phyloP scores from a whole-genome alignment of 257 asterid genomes.

The Solanum pennellii region DNA sequence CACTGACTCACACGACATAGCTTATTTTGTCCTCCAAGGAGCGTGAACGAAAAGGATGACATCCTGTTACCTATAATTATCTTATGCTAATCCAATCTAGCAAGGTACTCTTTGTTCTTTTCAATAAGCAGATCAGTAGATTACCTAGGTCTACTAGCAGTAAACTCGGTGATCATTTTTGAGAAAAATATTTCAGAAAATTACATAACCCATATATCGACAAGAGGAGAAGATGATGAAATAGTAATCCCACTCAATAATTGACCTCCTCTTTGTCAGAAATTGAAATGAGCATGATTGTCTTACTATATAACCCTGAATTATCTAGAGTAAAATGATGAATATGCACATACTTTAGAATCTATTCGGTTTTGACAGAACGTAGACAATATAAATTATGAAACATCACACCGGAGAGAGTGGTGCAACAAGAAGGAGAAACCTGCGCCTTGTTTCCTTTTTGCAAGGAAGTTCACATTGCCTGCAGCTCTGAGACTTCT shows the following conservation, averaged over 20 bases:
- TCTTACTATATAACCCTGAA: neutral
- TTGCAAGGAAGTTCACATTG: conserved; percentile 82
- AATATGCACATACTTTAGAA: neutral
- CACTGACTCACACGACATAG: conserved; percentile 88
- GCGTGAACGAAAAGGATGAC: conserved; percentile 84
- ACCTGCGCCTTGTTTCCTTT: conserved; percentile 88
- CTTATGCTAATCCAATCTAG: conserved; percentile 64
- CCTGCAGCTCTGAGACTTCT: conserved; percentile 84
- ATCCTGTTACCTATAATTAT: conserved; percentile 82
- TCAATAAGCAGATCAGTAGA: neutral
- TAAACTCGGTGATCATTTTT: neutral
- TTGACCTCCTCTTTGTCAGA: neutral
- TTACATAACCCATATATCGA: neutral
- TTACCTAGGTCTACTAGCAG: neutral
- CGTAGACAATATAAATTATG: conserved; percentile 68
- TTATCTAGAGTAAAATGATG: neutral
- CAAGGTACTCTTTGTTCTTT: conserved; percentile 37
- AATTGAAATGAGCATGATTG: neutral
- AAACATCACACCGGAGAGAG: conserved; percentile 87
- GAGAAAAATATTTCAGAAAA: neutral
- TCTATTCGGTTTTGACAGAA: conserved; percentile 25
- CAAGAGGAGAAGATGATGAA: neutral
- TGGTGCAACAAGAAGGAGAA: conserved; percentile 93
- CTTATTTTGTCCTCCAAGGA: conserved; percentile 58
- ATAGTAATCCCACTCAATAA: neutral